These are phyloP conservation scores for Aspergillus sp. DNA, from an alignment of 2,329 filamentous ascomycete genomes.

Conservation along the genomic window DNA sequence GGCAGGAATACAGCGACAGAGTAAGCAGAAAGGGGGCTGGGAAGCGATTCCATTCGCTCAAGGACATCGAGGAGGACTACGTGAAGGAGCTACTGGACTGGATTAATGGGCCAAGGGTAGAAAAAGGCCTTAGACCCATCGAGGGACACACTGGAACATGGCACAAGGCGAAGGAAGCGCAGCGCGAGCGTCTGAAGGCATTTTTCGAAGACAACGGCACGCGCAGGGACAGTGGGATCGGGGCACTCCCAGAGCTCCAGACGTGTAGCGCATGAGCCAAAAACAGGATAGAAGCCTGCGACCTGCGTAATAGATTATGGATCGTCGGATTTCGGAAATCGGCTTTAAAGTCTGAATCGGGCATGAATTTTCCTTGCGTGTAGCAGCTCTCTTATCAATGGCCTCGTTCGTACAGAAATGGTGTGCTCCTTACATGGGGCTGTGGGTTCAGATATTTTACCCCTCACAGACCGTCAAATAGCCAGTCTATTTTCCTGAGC, in stretches of 20 bases:
- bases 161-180: constrained; percentile 27
- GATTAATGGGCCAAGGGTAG: constrained; percentile 30
- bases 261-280: constrained; percentile 1
- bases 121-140: constrained; percentile 21
- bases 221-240: constrained; percentile 16
- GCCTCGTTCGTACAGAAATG: constrained; percentile 2
- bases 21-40: constrained; percentile 30
- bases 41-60: constrained; percentile 39
- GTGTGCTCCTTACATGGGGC: constrained; percentile 1
- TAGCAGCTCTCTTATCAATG: not conserved
- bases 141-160: constrained; percentile 34
- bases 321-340: not conserved
- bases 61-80: constrained; percentile 35
- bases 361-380: not conserved
- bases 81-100: constrained; percentile 35
- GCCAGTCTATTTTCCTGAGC: not conserved
- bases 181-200: constrained; percentile 23
- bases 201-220: constrained; percentile 6
- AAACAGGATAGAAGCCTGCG: not conserved
- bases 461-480: not conserved
- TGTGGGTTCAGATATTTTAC: not conserved
- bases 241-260: constrained; percentile 10
- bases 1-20: constrained; percentile 29
- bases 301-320: not conserved
- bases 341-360: not conserved